phyloP scores from a whole-genome alignment of 139 green algal genomes.

The Chlamydomonas sphaeroides region DNA sequence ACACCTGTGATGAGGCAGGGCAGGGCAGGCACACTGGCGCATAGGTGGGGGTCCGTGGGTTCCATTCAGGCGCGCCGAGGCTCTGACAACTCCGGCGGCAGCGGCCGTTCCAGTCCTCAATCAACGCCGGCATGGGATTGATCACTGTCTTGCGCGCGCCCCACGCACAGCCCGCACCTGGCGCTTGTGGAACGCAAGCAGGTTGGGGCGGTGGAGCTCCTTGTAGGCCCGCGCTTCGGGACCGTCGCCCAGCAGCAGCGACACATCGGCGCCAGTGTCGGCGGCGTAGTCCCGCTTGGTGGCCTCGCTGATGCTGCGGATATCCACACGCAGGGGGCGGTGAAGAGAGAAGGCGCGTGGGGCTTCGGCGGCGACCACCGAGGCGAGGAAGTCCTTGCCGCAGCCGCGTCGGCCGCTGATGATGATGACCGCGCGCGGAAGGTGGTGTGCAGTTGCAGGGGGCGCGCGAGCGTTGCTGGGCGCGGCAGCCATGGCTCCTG shows the following conservation, averaged over 20 bases:
- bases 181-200: not conserved
- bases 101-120: too few relatives aligned
- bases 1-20: too few relatives aligned
- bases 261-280: not conserved
- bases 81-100: too few relatives aligned
- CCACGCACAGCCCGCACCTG: not conserved
- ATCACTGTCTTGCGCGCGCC: too few relatives aligned
- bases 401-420: not conserved
- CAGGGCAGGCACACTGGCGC: too few relatives aligned
- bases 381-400: not conserved
- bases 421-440: not conserved
- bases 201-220: not conserved
- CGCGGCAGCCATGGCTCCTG: too few relatives aligned
- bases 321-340: not conserved
- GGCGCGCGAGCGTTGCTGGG: too few relatives aligned
- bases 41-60: too few relatives aligned
- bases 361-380: not conserved
- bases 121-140: too few relatives aligned
- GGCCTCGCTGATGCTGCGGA: not conserved
- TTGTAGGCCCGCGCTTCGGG: not conserved
- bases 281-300: constrained; percentile 1
- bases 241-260: not conserved
- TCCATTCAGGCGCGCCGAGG: too few relatives aligned
- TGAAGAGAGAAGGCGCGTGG: too few relatives aligned
- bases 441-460: too few relatives aligned